A percentile compares a stretch with the other conserved stretches of the same genome.
Evolutionary conservation across 108 stramenopile genomes (phyloP).

Genomic region (Nitzschia sp.): DNA sequence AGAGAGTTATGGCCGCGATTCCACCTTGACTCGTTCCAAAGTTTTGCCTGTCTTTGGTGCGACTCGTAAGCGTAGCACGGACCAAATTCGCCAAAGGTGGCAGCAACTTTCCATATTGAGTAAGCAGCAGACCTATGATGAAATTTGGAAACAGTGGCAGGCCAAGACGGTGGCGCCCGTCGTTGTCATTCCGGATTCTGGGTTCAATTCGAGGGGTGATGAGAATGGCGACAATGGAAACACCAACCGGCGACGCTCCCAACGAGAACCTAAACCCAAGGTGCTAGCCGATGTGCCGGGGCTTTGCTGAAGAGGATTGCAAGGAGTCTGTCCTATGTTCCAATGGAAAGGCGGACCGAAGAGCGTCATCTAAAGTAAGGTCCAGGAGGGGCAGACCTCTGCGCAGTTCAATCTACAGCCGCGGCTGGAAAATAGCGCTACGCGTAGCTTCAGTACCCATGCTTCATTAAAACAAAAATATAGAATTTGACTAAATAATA

Average conservation of each 20-base stretch:
- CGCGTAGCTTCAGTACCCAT: too few species aligned
- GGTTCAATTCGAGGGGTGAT: neutral
- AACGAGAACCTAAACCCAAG: conserved; percentile 4
- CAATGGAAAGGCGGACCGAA: too few species aligned
- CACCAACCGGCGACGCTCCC: neutral
- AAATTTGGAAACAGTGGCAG: conserved; percentile 12
- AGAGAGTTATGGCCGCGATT: conserved; percentile 42
- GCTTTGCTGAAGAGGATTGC: too few species aligned
- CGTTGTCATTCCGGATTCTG: neutral
- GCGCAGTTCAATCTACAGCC: too few species aligned
- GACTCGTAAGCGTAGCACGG: conserved; percentile 20
- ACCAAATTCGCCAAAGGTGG: conserved; percentile 28
- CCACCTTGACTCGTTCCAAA: conserved; percentile 19
- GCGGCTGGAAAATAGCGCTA: too few species aligned
- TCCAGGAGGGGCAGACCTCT: too few species aligned
- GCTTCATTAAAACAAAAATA: too few species aligned
- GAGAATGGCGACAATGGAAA: neutral
- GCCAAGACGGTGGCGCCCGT: neutral
- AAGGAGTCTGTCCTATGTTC: too few species aligned
- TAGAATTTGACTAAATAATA: too few species aligned
- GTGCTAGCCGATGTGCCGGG: neutral
- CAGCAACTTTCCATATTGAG: neutral
- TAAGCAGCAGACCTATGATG: neutral
- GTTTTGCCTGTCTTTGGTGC: conserved; percentile 34
- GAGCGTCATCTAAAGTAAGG: too few species aligned